A percentile compares a stretch with the other conserved stretches of the same genome.
phyloP scores from a whole-genome alignment of 2,329 filamentous ascomycete species.

The Beauveria sp. region DNA sequence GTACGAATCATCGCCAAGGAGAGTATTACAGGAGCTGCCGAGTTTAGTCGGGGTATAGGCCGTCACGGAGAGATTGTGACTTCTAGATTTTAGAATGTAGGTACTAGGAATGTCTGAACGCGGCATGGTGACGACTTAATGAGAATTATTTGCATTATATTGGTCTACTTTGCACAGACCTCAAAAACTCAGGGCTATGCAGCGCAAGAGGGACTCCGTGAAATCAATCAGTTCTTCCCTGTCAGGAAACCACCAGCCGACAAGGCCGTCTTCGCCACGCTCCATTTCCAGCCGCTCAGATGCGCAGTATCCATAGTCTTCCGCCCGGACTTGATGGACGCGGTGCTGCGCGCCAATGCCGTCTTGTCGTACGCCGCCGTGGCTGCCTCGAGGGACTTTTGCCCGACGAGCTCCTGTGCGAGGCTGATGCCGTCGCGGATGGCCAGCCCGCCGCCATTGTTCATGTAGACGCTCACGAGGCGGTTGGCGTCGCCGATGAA shows the following conservation, averaged over 20 bases:
- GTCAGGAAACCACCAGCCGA: constrained; percentile 1
- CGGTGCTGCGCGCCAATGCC: constrained; percentile 24
- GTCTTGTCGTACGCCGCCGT: constrained; percentile 25
- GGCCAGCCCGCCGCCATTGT: constrained; percentile 37
- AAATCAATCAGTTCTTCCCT: background rate
- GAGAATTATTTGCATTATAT: background rate
- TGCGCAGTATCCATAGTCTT: constrained; percentile 11
- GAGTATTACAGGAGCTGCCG: constrained; percentile 23
- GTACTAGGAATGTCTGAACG: background rate
- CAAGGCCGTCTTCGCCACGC: constrained; percentile 7
- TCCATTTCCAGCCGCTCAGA: constrained; percentile 11
- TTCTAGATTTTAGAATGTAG: background rate
- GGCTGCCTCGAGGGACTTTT: constrained; percentile 19
- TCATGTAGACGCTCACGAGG: constrained; percentile 35
- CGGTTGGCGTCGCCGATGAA: constrained; percentile 40
- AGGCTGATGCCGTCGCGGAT: constrained; percentile 35
- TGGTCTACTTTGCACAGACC: background rate
- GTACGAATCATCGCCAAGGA: constrained; percentile 32
- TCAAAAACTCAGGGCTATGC: background rate
- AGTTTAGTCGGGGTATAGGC: constrained; percentile 2
- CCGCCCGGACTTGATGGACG: constrained; percentile 16
- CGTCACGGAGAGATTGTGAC: background rate
- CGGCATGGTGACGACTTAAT: background rate
- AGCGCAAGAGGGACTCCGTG: background rate
- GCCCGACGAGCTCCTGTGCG: constrained; percentile 24